Conservation (phyloP, 371 early-diverging fungal genomes). For the Actinomortierella ambigua region DNA sequence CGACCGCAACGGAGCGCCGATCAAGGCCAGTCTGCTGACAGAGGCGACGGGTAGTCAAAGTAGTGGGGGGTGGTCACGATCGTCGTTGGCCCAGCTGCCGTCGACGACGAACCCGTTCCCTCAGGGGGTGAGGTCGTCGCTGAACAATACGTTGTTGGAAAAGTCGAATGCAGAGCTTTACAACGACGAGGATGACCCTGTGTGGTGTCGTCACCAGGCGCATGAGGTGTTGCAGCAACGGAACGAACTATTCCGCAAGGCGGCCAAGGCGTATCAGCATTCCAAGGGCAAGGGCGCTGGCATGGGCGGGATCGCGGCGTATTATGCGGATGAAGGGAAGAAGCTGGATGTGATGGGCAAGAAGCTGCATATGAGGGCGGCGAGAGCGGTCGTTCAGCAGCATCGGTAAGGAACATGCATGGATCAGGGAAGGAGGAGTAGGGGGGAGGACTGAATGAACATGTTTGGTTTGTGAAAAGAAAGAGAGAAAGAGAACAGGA, state of each 20-base stretch:
- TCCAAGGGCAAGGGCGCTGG: constrained; percentile 57
- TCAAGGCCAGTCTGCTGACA: no score
- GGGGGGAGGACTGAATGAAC: no score
- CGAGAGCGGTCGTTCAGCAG: constrained; percentile 63
- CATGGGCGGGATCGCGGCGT: constrained; percentile 69
- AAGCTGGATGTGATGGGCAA: constrained; percentile 62
- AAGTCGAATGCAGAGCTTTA: constrained; percentile 49
- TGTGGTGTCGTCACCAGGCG: constrained; percentile 63
- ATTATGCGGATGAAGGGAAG: constrained; percentile 72
- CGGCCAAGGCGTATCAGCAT: constrained; percentile 58
- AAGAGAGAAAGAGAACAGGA: not conserved
- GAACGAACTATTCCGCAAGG: constrained; percentile 69
- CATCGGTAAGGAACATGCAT: constrained; percentile 50
- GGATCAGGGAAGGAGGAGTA: not conserved
- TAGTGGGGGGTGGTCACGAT: no score
- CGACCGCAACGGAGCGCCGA: no score
- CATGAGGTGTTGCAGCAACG: constrained; percentile 54
- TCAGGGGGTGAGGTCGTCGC: constrained; percentile 14
- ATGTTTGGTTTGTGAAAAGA: not conserved
- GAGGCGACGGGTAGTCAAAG: no score
- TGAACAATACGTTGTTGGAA: constrained; percentile 37
- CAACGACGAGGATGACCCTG: constrained; percentile 63
- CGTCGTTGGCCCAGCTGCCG: constrained; percentile 8
- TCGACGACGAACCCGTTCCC: constrained; percentile 42
- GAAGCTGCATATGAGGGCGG: constrained; percentile 76